A percentile compares a stretch with the other conserved stretches of the same genome.
These are phyloP conservation scores for Aspergillus sergii DNA, from an alignment of 2,329 filamentous ascomycete species.

Conservation along the genomic window DNA sequence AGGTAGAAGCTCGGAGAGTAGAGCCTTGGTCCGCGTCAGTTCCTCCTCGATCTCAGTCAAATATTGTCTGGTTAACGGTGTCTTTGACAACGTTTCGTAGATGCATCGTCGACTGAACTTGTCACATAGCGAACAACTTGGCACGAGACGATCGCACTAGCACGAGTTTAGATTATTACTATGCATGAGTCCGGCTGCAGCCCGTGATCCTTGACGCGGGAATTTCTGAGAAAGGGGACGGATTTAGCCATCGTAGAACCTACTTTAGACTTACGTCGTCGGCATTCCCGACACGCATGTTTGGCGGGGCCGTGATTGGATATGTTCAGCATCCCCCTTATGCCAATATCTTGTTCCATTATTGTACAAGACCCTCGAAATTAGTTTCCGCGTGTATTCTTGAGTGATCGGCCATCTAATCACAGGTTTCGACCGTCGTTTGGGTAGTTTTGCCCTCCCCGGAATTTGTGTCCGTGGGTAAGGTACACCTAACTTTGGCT, in stretches of 20 bases:
- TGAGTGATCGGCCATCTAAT: neutral
- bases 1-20: neutral
- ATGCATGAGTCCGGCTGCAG: neutral
- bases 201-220: too few species aligned
- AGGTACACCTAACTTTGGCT: too few species aligned
- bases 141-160: neutral
- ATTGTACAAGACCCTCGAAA: neutral
- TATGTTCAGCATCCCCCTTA: neutral
- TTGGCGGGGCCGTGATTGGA: conserved; percentile 13
- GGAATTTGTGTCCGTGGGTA: too few species aligned
- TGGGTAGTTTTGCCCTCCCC: neutral
- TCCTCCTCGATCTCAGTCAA: neutral
- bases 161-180: neutral
- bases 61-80: neutral
- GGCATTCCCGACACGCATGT: conserved; percentile 39
- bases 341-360: neutral
- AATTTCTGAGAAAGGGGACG: neutral
- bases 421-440: neutral
- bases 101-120: neutral
- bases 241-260: conserved; percentile 13
- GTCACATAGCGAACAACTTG: neutral
- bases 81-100: neutral
- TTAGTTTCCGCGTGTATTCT: too few species aligned
- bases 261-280: conserved; percentile 40
- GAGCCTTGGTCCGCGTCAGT: neutral